These are phyloP conservation scores for Acanthamoeba lugdunensis DNA, from an alignment of 208 protist genomes.

Conservation along the genomic window DNA sequence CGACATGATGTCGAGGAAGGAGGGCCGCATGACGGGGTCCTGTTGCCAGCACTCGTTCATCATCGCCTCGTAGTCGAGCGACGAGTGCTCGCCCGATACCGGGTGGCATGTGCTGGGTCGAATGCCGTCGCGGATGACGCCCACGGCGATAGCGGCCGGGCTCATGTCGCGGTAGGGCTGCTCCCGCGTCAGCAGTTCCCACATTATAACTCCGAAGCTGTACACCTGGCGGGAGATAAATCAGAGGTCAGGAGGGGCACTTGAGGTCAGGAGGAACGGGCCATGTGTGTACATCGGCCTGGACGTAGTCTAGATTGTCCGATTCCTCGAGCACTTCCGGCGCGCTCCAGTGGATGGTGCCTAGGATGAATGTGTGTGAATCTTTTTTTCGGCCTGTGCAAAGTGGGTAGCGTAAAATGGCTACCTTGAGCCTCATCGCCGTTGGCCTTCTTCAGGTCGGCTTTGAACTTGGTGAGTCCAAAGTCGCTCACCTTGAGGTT, in stretches of 20 bases:
- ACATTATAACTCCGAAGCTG: constrained; percentile 39
- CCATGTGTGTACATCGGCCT: neutral
- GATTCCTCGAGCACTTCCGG: too few relatives aligned
- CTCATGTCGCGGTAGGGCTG: constrained; percentile 15
- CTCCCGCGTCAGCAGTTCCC: constrained; percentile 35
- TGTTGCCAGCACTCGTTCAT: constrained; percentile 54
- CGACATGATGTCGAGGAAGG: constrained; percentile 62
- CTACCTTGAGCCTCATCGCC: neutral
- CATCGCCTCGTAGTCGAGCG: neutral
- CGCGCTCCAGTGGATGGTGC: too few relatives aligned
- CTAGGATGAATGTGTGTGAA: neutral
- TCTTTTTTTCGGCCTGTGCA: too few relatives aligned
- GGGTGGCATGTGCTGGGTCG: too few relatives aligned
- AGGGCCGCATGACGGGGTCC: constrained; percentile 18
- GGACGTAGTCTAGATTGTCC: too few relatives aligned
- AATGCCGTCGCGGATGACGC: constrained; percentile 27
- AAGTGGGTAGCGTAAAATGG: too few relatives aligned
- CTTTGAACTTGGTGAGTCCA: neutral
- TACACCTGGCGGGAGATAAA: too few relatives aligned
- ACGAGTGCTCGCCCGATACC: neutral
- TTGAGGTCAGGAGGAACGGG: too few relatives aligned
- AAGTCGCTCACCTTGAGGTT: constrained; percentile 65
- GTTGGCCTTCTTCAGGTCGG: constrained; percentile 9
- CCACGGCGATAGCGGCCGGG: constrained; percentile 59
- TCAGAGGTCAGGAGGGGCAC: too few relatives aligned